phyloP scores from a whole-genome alignment of 2,329 filamentous ascomycete genomes.

The Pyrenophora teres region DNA sequence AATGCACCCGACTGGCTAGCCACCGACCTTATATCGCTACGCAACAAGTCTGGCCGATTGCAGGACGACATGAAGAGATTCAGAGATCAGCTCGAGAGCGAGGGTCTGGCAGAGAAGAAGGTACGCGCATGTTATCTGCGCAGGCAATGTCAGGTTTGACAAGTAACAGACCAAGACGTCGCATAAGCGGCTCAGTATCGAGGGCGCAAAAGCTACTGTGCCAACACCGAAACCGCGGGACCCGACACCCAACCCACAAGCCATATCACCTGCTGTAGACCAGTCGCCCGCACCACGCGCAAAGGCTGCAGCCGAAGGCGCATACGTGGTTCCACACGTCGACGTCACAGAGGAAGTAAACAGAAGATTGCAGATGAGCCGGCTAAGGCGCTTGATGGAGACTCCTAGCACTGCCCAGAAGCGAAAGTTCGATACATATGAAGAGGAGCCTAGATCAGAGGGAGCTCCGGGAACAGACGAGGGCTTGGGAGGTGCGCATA shows the following conservation, averaged over 20 bases:
- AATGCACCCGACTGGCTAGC: slow-evolving; percentile 45
- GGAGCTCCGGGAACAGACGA: slow-evolving; percentile 23
- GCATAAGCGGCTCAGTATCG: slow-evolving; percentile 39
- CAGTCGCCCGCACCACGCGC: slow-evolving; percentile 21
- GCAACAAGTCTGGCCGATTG: slow-evolving; percentile 40
- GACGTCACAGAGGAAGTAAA: slow-evolving; percentile 44
- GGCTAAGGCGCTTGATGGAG: slow-evolving; percentile 39
- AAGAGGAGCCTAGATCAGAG: slow-evolving; percentile 26
- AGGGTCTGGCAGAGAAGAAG: slow-evolving; percentile 34
- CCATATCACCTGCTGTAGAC: slow-evolving; percentile 22
- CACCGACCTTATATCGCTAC: slow-evolving; percentile 39
- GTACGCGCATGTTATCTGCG: slow-evolving; percentile 8
- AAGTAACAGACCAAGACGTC: slow-evolving; percentile 19
- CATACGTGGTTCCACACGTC: slow-evolving; percentile 33
- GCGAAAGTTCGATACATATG: slow-evolving; percentile 38
- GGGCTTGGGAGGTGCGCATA: slow-evolving; percentile 9
- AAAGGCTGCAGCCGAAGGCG: slow-evolving; percentile 17
- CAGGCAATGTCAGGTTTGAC: slow-evolving; percentile 8
- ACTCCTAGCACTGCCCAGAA: slow-evolving; percentile 42
- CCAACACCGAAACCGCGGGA: slow-evolving; percentile 7
- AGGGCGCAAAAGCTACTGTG: slow-evolving; percentile 20
- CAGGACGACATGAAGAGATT: slow-evolving; percentile 44
- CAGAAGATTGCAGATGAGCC: slow-evolving; percentile 34
- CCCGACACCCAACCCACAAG: slow-evolving; percentile 12
- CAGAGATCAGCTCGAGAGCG: slow-evolving; percentile 33